Evolutionary conservation across 2,329 filamentous ascomycete species (phyloP).

Genomic region (Cladobotryum protrusum): DNA sequence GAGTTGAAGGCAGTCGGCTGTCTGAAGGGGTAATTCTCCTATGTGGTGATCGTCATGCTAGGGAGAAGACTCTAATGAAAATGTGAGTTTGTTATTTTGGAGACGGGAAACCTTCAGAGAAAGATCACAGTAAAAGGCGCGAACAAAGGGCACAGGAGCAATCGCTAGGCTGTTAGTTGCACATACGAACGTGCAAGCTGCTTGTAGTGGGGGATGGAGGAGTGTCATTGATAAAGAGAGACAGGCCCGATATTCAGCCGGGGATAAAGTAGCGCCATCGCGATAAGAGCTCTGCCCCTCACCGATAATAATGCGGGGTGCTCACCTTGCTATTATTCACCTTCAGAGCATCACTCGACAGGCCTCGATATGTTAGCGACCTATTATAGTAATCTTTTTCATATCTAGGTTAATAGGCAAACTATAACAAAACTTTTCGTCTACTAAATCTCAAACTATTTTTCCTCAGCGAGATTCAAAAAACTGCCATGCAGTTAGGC

Average conservation of each 20-base stretch:
- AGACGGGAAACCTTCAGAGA: neutral
- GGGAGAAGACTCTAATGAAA: neutral
- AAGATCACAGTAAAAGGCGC: neutral
- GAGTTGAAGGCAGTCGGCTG: neutral
- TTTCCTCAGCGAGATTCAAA: too few species aligned
- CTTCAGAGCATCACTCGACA: too few species aligned
- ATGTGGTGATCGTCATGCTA: constrained; percentile 8
- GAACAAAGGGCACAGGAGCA: neutral
- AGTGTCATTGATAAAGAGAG: neutral
- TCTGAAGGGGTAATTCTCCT: neutral
- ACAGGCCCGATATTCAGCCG: neutral
- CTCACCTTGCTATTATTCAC: neutral
- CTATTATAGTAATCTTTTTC: too few species aligned
- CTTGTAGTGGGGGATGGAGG: constrained; percentile 7
- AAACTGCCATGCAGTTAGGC: too few species aligned
- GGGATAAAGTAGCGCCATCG: neutral
- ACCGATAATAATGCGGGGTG: neutral
- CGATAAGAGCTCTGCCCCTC: neutral
- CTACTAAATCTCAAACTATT: too few species aligned
- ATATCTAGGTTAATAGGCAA: too few species aligned
- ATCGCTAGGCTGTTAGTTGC: neutral
- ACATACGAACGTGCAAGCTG: neutral
- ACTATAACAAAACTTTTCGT: too few species aligned
- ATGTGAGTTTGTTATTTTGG: neutral
- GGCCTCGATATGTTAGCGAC: too few species aligned